A percentile compares a stretch with the other conserved stretches of the same genome.
These are phyloP conservation scores for Cystobasidium slooffiae DNA, from an alignment of 1,284 basidiomycete genomes.

Conservation along the genomic window DNA sequence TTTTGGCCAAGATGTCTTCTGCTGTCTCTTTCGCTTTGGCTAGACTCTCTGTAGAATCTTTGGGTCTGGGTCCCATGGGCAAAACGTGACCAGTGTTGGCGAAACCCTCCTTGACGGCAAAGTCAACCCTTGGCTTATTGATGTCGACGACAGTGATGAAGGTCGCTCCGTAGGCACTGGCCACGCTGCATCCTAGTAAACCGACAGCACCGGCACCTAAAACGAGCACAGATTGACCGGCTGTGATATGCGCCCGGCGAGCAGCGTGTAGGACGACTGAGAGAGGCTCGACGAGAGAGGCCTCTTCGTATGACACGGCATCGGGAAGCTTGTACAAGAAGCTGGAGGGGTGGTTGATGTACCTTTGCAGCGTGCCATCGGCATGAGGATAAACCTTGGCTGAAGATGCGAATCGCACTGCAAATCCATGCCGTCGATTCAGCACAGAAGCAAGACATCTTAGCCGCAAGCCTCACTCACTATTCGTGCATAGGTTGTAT, in stretches of 20 bases:
- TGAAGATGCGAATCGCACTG: slow-evolving; percentile 82
- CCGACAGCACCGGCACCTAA: slow-evolving; percentile 92
- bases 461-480: slow-evolving; percentile 23
- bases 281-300: slow-evolving; percentile 86
- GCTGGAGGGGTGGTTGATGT: slow-evolving; percentile 84
- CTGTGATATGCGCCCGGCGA: slow-evolving; percentile 67
- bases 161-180: slow-evolving; percentile 53
- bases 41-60: slow-evolving; percentile 63
- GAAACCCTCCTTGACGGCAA: slow-evolving; percentile 74
- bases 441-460: background rate
- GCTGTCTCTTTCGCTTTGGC: slow-evolving; percentile 69
- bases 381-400: slow-evolving; percentile 92
- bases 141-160: slow-evolving; percentile 48
- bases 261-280: slow-evolving; percentile 85
- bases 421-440: too few relatives aligned
- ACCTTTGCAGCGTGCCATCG: slow-evolving; percentile 85
- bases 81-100: slow-evolving; percentile 73
- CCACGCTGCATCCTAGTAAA: slow-evolving; percentile 66
- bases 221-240: slow-evolving; percentile 75
- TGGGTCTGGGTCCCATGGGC: slow-evolving; percentile 60
- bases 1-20: slow-evolving; percentile 62
- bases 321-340: slow-evolving; percentile 85
- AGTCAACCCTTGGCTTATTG: slow-evolving; percentile 75
- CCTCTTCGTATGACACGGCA: slow-evolving; percentile 72
- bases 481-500: slow-evolving; percentile 85